Percentiles rank a stretch among this genome's conserved stretches.
phyloP scores from a whole-genome alignment of 1,284 basidiomycete genomes.

The Filobasidium uniguttulatum region DNA sequence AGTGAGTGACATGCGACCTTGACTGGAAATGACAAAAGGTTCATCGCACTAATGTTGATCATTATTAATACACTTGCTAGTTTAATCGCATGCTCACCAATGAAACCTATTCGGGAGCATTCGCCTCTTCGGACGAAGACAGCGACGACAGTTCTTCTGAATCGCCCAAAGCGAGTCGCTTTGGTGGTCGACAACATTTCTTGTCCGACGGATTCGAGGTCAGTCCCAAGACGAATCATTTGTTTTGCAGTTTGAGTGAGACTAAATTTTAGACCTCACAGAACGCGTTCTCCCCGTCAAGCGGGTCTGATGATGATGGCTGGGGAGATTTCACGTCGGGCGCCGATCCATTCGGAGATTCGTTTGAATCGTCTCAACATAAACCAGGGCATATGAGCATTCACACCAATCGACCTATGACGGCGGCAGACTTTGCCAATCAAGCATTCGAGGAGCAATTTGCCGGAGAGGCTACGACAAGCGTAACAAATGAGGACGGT shows the following conservation, averaged over 20 bases:
- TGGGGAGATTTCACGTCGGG: constrained; percentile 32
- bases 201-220: constrained; percentile 14
- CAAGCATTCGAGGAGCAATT: constrained; percentile 11
- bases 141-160: constrained; percentile 15
- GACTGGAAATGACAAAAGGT: neutral
- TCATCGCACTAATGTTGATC: neutral
- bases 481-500: constrained; percentile 1
- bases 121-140: constrained; percentile 14
- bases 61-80: neutral
- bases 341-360: constrained; percentile 29
- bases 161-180: constrained; percentile 1
- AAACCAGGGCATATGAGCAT: neutral
- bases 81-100: constrained; percentile 13
- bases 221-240: too few relatives aligned
- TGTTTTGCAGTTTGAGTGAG: too few relatives aligned
- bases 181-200: constrained; percentile 2
- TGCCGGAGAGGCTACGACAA: constrained; percentile 4
- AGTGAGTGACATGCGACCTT: constrained; percentile 2
- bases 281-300: constrained; percentile 12
- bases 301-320: constrained; percentile 19
- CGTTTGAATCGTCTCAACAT: constrained; percentile 12
- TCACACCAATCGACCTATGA: constrained; percentile 7
- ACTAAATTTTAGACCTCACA: neutral
- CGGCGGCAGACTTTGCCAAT: constrained; percentile 15
- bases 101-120: constrained; percentile 10